Base-by-base conservation (phyloP, 2,329 filamentous ascomycete species). In the Epichloe gansuensis region DNA sequence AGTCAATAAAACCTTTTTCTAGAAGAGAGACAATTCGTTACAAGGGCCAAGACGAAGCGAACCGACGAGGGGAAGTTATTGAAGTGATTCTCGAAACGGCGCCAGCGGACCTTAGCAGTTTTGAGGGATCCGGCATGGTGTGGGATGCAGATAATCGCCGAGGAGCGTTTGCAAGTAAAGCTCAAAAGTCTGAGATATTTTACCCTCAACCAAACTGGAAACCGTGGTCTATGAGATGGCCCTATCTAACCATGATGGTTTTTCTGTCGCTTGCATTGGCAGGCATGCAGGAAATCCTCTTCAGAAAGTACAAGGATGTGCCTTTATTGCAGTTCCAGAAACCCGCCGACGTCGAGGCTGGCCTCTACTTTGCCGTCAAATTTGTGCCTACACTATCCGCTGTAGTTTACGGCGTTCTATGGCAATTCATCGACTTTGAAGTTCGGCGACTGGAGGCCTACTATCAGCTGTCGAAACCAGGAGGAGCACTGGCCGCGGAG, bases 141-240 rank as follows among this genome's bases (percentile, higher is more conserved):
- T 61, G 53, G 17, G 59, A 62, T 5, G 59, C 63, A 45, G 60
- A 63, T 9, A 65, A 65, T 55, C 69, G 68, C 5, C 68, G 65
- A 23, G 67, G 69, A 13, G 72, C 67, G 1, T 68, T 71, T 44
- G 64, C 68, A 3, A 58, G 59, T n/a, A 66, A 64, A 39, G 62
- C 66, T 15, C 65, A 69, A 52, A 46, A 50, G 17, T 71, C 71
- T 0, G 69, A 79, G 52, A 65, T 81, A 0, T 82, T 81, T 58
- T 83, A 80, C 56, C 80, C 81, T 0, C 76, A 80, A 54, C 78
- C 80, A 2, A 77, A 85, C 63, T 85, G 82, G 82, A 83, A 81
- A 61, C 82, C 82, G 0, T 76, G 82, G 55, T 75, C 77, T 0
- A 85, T 85, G 80, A 72, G 77, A 34, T 78, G 76, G 72, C 78